phyloP scores from a whole-genome alignment of 2,329 filamentous ascomycete genomes.

The Xylaria sp. region DNA sequence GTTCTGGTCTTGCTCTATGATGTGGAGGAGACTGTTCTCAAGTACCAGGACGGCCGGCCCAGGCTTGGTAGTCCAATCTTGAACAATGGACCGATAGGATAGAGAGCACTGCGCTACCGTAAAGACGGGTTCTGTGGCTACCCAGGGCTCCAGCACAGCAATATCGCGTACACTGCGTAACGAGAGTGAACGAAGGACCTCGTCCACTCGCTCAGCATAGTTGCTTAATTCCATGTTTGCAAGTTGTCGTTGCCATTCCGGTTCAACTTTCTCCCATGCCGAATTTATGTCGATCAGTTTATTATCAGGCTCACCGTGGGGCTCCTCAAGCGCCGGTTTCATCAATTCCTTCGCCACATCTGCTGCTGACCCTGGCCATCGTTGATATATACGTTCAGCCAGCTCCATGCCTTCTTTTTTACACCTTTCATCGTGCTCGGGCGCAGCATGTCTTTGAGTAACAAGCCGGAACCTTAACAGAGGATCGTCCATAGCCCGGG shows the following conservation, averaged over 20 bases:
- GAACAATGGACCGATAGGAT: constrained; percentile 2
- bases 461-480: too few species aligned
- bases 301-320: rapidly evolving
- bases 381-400: not conserved
- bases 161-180: too few species aligned
- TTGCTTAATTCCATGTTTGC: constrained; percentile 16
- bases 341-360: not conserved
- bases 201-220: constrained; percentile 19
- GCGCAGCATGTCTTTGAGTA: too few species aligned
- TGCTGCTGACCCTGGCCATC: constrained; percentile 18
- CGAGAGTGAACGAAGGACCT: constrained; percentile 1
- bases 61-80: constrained; percentile 6
- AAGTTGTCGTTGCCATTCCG: constrained; percentile 24
- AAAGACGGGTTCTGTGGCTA: not conserved
- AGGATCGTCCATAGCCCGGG: too few species aligned
- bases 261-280: constrained; percentile 20
- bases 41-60: not conserved
- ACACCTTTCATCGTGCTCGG: too few species aligned
- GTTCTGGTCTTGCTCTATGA: not conserved
- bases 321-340: not conserved
- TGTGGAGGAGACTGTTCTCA: too few species aligned
- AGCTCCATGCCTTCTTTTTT: not conserved
- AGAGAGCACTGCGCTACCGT: not conserved
- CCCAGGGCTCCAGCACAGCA: too few species aligned
- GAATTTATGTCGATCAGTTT: not conserved